Conservation (phyloP, 331 rosid genomes). For the Stylosanthes scabra region DNA sequence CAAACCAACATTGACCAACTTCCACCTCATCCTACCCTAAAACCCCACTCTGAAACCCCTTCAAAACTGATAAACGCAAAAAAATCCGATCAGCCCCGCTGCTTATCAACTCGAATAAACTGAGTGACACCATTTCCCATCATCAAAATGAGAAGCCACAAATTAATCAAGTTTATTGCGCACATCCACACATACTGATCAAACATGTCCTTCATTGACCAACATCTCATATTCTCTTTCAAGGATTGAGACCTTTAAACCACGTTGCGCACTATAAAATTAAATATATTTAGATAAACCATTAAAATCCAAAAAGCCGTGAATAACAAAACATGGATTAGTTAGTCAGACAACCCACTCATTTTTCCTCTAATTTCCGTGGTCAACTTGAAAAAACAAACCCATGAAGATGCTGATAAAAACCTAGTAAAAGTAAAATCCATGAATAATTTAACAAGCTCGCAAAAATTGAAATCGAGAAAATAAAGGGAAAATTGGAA, state of each 20-base stretch:
- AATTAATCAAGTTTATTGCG: neutral
- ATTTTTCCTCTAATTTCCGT: neutral
- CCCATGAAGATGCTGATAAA: neutral
- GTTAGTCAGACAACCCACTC: neutral
- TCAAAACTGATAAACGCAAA: neutral
- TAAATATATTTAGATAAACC: neutral
- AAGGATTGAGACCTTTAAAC: neutral
- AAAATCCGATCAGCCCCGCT: neutral
- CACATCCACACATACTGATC: neutral
- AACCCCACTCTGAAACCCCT: neutral
- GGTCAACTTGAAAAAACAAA: neutral
- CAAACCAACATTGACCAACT: constrained; percentile 3
- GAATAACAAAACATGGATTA: constrained; percentile 4
- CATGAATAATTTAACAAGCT: neutral
- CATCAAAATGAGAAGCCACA: neutral
- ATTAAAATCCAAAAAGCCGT: neutral
- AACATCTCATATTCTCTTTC: neutral
- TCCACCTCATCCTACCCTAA: neutral
- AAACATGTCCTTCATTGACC: neutral
- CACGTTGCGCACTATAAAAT: neutral
- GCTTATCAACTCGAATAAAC: neutral
- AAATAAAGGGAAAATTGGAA: neutral
- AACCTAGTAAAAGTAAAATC: too few species aligned
- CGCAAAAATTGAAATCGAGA: neutral
- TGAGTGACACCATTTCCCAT: constrained; percentile 6